Conservation (phyloP, 495 filamentous ascomycete species). For the Darksidea phi region DNA sequence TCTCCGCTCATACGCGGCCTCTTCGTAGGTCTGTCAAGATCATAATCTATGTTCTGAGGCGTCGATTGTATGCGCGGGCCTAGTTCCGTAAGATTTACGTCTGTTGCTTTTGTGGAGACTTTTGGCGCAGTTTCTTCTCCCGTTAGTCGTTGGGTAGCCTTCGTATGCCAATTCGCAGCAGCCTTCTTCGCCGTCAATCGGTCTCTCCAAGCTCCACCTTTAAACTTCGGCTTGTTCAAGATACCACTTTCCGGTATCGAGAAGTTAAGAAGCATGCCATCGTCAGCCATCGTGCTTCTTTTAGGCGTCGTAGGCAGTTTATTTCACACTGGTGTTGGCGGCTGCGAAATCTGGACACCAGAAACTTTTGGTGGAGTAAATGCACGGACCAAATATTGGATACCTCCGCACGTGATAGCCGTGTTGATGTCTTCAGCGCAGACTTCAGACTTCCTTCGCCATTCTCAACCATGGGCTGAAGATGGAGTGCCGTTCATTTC, state of each 20-base stretch:
- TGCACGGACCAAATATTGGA: background rate
- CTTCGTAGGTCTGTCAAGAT: constrained; percentile 39
- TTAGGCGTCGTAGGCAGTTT: too few relatives aligned
- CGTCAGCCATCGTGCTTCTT: constrained; percentile 70
- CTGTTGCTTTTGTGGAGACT: constrained; percentile 1
- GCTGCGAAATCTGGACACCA: background rate
- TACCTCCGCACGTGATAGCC: constrained; percentile 21
- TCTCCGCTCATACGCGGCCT: constrained; percentile 33
- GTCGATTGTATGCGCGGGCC: constrained; percentile 14
- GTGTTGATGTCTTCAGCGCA: constrained; percentile 20
- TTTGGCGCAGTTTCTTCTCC: constrained; percentile 1
- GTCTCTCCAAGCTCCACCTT: constrained; percentile 89
- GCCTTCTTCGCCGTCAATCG: constrained; percentile 76
- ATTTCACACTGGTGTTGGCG: background rate
- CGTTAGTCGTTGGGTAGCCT: constrained; percentile 24
- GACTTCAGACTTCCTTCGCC: constrained; percentile 12
- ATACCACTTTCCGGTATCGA: constrained; percentile 61
- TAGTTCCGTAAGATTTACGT: constrained; percentile 22
- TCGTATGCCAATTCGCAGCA: constrained; percentile 52
- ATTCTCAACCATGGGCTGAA: background rate
- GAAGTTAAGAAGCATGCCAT: constrained; percentile 94
- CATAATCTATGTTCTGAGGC: constrained; percentile 24
- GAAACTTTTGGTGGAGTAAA: constrained; percentile 19
- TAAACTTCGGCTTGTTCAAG: constrained; percentile 64
- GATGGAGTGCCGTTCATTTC: constrained; percentile 9